Conservation (phyloP, 2,329 filamentous ascomycete genomes). For the Diplodia mutila region DNA sequence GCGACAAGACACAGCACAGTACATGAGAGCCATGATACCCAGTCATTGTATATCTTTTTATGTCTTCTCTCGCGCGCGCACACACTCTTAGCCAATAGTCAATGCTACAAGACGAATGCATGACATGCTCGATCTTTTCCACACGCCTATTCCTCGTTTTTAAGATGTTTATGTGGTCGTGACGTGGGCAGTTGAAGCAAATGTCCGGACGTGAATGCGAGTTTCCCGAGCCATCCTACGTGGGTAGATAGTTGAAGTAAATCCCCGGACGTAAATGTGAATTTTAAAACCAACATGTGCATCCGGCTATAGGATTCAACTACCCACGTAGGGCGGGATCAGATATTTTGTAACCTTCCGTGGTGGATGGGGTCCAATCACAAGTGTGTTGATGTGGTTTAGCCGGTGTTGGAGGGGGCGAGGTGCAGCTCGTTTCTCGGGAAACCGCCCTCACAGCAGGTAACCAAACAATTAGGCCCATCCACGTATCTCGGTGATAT, state of each 20-base stretch:
- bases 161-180: background rate
- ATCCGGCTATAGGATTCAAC: background rate
- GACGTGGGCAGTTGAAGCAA: background rate
- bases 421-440: background rate
- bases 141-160: background rate
- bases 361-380: background rate
- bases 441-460: no score
- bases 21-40: constrained; percentile 27
- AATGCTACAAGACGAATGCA: constrained; percentile 20
- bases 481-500: no score
- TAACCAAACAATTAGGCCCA: no score
- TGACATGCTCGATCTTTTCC: background rate
- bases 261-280: no score
- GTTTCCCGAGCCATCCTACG: no score
- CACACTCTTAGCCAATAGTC: constrained; percentile 6
- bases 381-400: background rate
- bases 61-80: constrained; percentile 16
- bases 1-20: constrained; percentile 22
- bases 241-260: no score
- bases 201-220: no score
- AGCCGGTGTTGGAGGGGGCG: background rate
- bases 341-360: no score
- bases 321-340: no score
- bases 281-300: no score
- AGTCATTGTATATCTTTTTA: constrained; percentile 26